phyloP scores from a whole-genome alignment of 176 grass and related monocot species.

The Oryza punctata region DNA sequence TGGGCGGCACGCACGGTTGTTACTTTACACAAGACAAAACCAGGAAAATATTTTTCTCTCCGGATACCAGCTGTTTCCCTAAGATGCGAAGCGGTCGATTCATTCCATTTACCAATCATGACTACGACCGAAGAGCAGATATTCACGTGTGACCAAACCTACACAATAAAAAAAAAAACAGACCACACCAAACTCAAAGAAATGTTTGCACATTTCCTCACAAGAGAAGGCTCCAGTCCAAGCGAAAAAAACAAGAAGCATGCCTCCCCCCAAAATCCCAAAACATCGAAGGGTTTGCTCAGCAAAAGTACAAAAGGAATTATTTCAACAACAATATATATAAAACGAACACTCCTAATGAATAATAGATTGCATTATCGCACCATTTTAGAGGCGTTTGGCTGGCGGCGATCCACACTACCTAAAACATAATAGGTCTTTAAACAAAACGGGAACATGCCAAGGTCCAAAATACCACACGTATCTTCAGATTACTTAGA shows the following conservation, averaged over 20 bases:
- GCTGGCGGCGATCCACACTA: not conserved
- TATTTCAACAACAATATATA: not conserved
- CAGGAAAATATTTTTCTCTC: not conserved
- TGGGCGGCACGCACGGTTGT: not conserved
- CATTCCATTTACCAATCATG: not conserved
- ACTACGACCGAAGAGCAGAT: conserved; percentile 18
- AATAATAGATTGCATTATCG: not conserved
- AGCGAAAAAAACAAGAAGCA: not conserved
- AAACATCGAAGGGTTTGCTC: not conserved
- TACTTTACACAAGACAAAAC: not conserved
- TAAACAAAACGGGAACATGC: not conserved
- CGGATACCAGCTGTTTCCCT: not conserved
- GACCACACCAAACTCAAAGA: not conserved
- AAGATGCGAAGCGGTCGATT: not conserved
- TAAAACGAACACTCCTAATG: not conserved
- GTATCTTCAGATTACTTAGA: not conserved
- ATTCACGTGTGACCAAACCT: conserved; percentile 36
- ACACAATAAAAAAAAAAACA: not conserved
- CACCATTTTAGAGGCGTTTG: not conserved
- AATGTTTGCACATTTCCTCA: not conserved
- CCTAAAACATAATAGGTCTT: not conserved
- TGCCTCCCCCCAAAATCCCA: not conserved
- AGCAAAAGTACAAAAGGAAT: not conserved
- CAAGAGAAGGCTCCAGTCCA: not conserved
- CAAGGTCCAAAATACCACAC: not conserved